These are phyloP conservation scores for Trichoderma koningiopsis DNA, from an alignment of 2,329 filamentous ascomycete genomes.

Conservation along the genomic window DNA sequence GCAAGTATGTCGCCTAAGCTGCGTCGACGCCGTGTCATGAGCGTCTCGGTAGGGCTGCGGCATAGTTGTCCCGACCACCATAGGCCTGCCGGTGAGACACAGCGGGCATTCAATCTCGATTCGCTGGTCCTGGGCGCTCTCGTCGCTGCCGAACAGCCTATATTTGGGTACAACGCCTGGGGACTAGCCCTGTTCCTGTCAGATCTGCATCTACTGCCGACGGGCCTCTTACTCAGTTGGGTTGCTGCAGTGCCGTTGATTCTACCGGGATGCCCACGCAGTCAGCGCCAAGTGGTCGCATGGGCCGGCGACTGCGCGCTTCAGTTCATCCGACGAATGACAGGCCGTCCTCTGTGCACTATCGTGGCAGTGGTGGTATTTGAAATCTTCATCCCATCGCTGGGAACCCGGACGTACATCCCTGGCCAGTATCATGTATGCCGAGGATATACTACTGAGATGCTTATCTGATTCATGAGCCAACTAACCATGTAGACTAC, in stretches of 20 bases:
- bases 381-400: neutral
- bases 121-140: neutral
- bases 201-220: constrained; percentile 22
- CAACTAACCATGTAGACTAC: no score
- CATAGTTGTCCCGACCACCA: constrained; percentile 1
- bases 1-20: neutral
- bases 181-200: constrained; percentile 23
- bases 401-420: neutral
- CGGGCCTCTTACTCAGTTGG: constrained; percentile 4
- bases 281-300: constrained; percentile 8
- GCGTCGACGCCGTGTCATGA: neutral
- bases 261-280: neutral
- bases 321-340: constrained; percentile 21
- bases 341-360: neutral
- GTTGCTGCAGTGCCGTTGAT: neutral
- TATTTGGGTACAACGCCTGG: neutral
- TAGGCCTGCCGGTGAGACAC: constrained; percentile 1
- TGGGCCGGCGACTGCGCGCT: constrained; percentile 8
- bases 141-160: constrained; percentile 2
- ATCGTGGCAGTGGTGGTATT: neutral
- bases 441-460: neutral
- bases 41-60: constrained; percentile 1
- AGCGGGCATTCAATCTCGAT: constrained; percentile 5
- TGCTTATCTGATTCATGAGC: neutral
- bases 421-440: neutral